Base-by-base conservation (phyloP, 2,329 filamentous ascomycete genomes). In the Stemphylium lycopersici region DNA sequence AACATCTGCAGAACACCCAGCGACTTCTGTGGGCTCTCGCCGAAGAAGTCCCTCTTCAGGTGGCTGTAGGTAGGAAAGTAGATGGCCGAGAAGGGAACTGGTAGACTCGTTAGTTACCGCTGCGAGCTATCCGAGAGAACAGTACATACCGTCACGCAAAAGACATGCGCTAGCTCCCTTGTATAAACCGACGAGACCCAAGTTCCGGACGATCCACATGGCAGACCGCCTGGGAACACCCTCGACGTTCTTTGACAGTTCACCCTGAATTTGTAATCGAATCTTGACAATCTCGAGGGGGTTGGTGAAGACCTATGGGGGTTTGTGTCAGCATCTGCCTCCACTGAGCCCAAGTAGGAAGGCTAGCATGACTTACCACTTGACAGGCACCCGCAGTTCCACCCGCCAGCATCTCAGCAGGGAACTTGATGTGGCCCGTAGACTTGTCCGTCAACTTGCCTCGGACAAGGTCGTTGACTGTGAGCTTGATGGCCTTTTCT, bases 271-370 rank as follows among this genome's bases (percentile, higher is more conserved):
- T 77, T 99, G 95, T 48, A 99, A 87, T 63, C 95, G 90, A 73
- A 99, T 99, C 83, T 99, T 99, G 81, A 99, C 95, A 72, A 99
- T 99, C 77, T 99, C 95, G 15, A 99, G 87, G 22, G 95, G 95
- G 77, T 98, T 99, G 65, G 92, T 97, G 79, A 98, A 98, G 67
- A 97, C 87, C 90, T 93, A 46, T 22, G 39, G 6, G 15, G 38
- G 6, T 6, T 16, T 13, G 50, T 22, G 51, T 67, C 58, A 68
- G 55, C 51, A 10, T 48, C 8, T 4, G n/a, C 32, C 24, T n/a
- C 22, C 10, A 29, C 6, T 2, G 8, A 40, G 13, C 22, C 22
- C 20, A 37, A 20, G 29, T 37, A 16, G 38, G 20, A 36, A 33
- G 7, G 13, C 13, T 11, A 31, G n/a, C 3, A 31, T 12, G 34